Base-by-base conservation (phyloP, 257 asterid genomes). In the Forsythia viridissima region DNA sequence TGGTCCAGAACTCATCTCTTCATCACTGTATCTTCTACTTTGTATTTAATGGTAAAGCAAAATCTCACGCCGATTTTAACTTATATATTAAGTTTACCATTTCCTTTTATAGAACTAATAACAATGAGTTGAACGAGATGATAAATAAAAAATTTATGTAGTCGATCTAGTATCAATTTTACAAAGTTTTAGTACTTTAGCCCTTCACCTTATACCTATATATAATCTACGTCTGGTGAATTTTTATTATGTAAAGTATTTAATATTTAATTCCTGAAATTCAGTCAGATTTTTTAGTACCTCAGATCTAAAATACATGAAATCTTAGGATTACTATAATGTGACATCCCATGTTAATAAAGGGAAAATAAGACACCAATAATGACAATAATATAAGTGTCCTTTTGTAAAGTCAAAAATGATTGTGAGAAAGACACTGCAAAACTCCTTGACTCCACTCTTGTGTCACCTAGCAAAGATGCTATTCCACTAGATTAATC, bases 381-480 rank as follows among this genome's bases (percentile, higher is more conserved):
- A 46, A 76, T 72, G 44, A 18, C 76, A 79, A 76, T 83, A 48
- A 76, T 65, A 37, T 72, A 73, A 67, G 8, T 42, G 55, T 70
- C 72, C 72, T 80, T 85, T 73, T 44, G 16, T 43, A 69, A 83
- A 91, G 94, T 84, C 92, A 88, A 86, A 59, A 84, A 76, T 71
- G 69, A 69, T 36, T 76, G 34, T 69, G 84, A 73, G 77, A 21
- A 77, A 12, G 52, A 82, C 72, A 42, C 87, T 89, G 88, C 85
- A 85, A 63, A 13, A 80, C 70, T 88, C 84, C 87, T 84, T 79
- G 88, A 84, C 97, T 80, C 83, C 82, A 80, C 70, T 91, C 82
- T 73, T 41, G 42, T 91, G 97, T 90, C 95, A 85, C 89, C 86
- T 87, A 87, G 94, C 93, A 88, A 87, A 93, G 94, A 90, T 93